Evolutionary conservation across 345 rosid genomes (phyloP).

Genomic region (Nasturtium officinale): DNA sequence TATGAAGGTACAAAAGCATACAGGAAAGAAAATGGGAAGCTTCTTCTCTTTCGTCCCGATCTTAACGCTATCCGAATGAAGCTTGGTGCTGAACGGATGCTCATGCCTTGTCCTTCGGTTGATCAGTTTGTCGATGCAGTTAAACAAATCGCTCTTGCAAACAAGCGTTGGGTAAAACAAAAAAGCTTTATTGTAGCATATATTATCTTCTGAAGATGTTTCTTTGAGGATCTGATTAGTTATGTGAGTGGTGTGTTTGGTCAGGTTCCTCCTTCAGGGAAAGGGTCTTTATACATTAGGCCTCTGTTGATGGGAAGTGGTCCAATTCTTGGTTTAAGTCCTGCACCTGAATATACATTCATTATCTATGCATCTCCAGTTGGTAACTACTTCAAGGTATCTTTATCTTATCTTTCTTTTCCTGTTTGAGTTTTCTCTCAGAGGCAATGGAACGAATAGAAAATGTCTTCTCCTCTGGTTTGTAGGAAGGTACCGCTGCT

Average conservation of each 20-base stretch:
- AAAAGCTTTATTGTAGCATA: not conserved
- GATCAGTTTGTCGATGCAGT: conserved; percentile 61
- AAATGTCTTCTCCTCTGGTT: conserved; percentile 23
- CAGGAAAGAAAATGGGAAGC: conserved; percentile 64
- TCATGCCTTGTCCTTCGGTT: conserved; percentile 58
- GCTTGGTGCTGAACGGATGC: conserved; percentile 59
- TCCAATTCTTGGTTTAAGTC: conserved; percentile 50
- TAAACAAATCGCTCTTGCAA: conserved; percentile 57
- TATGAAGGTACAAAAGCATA: conserved; percentile 85
- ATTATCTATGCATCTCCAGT: conserved; percentile 54
- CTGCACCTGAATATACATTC: conserved; percentile 58
- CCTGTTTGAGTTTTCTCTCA: not conserved
- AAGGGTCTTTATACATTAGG: conserved; percentile 57
- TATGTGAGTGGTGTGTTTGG: conserved; percentile 15
- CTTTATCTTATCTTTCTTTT: not conserved
- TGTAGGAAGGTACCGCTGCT: conserved; percentile 43
- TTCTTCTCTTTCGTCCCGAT: conserved; percentile 75
- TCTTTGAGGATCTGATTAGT: conserved; percentile 26
- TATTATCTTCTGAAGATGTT: not conserved
- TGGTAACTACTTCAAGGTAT: conserved; percentile 48
- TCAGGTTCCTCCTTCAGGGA: conserved; percentile 57
- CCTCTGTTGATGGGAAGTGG: conserved; percentile 60
- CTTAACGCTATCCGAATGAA: conserved; percentile 66
- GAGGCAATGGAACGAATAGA: not conserved
- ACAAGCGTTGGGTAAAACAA: conserved; percentile 70